These are phyloP conservation scores for Fusarium floridanum DNA, from an alignment of 2,329 filamentous ascomycete genomes.

Conservation along the genomic window DNA sequence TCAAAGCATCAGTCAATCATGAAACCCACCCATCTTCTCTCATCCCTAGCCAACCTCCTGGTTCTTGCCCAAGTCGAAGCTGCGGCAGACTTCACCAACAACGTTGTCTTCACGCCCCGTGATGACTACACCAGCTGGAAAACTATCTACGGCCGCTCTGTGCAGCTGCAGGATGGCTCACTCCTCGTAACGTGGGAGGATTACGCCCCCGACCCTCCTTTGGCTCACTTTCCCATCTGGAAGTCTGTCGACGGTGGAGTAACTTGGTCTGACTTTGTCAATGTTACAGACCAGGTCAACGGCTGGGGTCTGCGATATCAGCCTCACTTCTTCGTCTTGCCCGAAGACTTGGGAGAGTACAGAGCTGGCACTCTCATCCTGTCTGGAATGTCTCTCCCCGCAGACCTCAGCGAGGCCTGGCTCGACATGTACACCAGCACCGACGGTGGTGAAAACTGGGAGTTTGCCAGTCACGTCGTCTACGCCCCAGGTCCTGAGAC, in stretches of 20 bases:
- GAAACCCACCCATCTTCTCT: background rate
- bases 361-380: background rate
- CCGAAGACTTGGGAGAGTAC: background rate
- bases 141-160: background rate
- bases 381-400: background rate
- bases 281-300: background rate
- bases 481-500: background rate
- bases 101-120: background rate
- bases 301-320: background rate
- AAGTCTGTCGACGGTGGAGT: background rate
- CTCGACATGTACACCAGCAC: background rate
- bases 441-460: background rate
- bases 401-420: background rate
- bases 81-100: background rate
- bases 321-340: background rate
- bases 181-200: background rate
- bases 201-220: background rate
- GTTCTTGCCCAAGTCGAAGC: background rate
- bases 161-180: background rate
- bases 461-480: background rate
- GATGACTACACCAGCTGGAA: conserved; percentile 1
- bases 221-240: background rate
- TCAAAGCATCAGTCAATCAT: background rate
- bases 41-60: background rate
- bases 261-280: background rate